phyloP scores from a whole-genome alignment of 352 stramenopile genomes.

The Pythium grandisporangium region DNA sequence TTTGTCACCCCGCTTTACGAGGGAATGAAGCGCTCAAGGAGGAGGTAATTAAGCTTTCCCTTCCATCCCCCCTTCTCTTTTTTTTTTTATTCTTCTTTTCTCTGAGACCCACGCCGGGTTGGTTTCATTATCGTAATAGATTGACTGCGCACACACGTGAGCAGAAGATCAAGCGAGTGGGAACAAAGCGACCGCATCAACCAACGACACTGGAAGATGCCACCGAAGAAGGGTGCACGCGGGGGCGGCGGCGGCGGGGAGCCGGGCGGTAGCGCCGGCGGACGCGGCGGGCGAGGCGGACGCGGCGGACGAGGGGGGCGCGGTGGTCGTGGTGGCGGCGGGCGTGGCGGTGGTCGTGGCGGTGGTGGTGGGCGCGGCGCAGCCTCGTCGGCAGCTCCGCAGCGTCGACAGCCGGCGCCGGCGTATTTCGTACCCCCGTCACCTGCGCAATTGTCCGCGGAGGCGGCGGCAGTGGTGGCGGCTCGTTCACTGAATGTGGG shows the following conservation, averaged over 20 bases:
- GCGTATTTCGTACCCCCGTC: not conserved
- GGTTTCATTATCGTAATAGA: no score
- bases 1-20: no score
- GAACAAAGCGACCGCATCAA: no score
- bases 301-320: constrained; percentile 3
- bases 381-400: not conserved
- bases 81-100: no score
- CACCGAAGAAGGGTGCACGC: constrained; percentile 6
- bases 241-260: not conserved
- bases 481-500: constrained; percentile 1
- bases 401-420: not conserved
- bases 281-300: constrained; percentile 4
- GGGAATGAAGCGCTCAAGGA: no score
- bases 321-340: not conserved
- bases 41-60: no score
- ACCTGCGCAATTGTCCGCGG: not conserved
- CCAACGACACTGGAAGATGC: constrained; percentile 4
- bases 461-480: not conserved
- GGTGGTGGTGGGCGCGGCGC: constrained; percentile 1
- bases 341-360: not conserved
- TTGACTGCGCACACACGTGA: no score
- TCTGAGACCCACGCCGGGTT: no score
- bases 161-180: no score
- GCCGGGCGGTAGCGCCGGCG: constrained; percentile 1
- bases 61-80: no score